phyloP scores from a whole-genome alignment of 1,139 yeast genomes.

The Scheffersomyces lignicola region DNA sequence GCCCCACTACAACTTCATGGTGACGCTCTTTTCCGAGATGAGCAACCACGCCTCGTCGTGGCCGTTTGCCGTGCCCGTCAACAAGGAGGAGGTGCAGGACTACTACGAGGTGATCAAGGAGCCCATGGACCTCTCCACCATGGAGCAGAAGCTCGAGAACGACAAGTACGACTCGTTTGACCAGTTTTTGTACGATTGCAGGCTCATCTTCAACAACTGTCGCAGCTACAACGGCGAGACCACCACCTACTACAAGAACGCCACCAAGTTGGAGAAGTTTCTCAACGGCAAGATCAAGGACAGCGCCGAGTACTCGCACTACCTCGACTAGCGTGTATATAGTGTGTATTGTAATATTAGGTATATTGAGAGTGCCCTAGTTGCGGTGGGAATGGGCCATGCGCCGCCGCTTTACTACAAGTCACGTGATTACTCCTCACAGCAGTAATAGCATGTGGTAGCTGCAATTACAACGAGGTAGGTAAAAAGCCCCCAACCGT shows the following conservation, averaged over 20 bases:
- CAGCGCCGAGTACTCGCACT: slow-evolving; percentile 65
- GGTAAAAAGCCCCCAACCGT: too few relatives aligned
- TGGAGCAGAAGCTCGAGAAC: slow-evolving; percentile 91
- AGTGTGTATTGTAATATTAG: neutral
- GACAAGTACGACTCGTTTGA: slow-evolving; percentile 91
- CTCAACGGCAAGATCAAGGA: slow-evolving; percentile 80
- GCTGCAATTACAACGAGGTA: too few relatives aligned
- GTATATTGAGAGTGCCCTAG: too few relatives aligned
- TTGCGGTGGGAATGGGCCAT: too few relatives aligned
- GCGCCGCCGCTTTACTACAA: too few relatives aligned
- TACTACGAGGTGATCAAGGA: slow-evolving; percentile 95
- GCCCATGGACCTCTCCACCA: slow-evolving; percentile 97
- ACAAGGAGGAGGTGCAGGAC: slow-evolving; percentile 91
- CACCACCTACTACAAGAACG: slow-evolving; percentile 88
- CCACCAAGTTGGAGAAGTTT: slow-evolving; percentile 88
- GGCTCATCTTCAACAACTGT: slow-evolving; percentile 86
- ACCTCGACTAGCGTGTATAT: slow-evolving; percentile 24
- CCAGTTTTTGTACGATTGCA: slow-evolving; percentile 86
- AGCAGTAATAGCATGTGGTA: too few relatives aligned
- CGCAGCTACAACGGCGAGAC: slow-evolving; percentile 84
- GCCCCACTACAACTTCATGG: slow-evolving; percentile 94
- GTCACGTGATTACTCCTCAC: too few relatives aligned
- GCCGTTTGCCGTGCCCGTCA: slow-evolving; percentile 96
- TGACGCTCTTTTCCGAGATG: slow-evolving; percentile 79
- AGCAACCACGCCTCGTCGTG: slow-evolving; percentile 97